These are phyloP conservation scores for Whalleya microplaca DNA, from an alignment of 2,329 filamentous ascomycete genomes.

Conservation along the genomic window DNA sequence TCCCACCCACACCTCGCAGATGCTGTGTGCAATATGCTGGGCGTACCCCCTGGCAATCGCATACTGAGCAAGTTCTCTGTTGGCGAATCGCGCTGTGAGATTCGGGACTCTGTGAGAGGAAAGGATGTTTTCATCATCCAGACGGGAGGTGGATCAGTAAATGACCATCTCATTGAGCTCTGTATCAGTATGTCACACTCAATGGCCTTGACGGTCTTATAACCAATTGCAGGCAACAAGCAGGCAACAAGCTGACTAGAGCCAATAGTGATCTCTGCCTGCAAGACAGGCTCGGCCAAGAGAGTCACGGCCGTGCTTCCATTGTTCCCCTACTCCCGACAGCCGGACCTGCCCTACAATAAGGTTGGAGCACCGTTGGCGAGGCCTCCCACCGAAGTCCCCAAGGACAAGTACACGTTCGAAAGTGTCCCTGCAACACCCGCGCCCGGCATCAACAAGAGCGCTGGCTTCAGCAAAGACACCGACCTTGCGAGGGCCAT, in stretches of 20 bases:
- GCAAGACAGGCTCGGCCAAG: constrained; percentile 90
- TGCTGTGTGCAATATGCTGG: constrained; percentile 84
- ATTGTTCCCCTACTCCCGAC: constrained; percentile 94
- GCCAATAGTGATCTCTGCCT: constrained; percentile 78
- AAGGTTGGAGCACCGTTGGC: constrained; percentile 88
- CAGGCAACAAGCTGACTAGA: constrained; percentile 22
- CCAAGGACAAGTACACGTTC: constrained; percentile 75
- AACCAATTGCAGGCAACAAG: neutral
- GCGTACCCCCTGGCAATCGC: constrained; percentile 82
- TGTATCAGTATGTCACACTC: constrained; percentile 66
- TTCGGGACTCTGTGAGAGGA: constrained; percentile 92
- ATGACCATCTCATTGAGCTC: constrained; percentile 94
- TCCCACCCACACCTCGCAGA: constrained; percentile 89
- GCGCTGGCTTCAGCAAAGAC: constrained; percentile 67
- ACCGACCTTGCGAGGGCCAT: constrained; percentile 76
- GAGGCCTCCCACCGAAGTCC: constrained; percentile 59
- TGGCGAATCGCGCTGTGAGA: constrained; percentile 93
- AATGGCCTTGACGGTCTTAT: neutral
- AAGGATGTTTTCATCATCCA: constrained; percentile 99
- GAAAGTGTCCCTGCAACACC: constrained; percentile 91
- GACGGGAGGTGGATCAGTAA: constrained; percentile 88
- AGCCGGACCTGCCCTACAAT: constrained; percentile 96
- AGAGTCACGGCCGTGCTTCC: constrained; percentile 93
- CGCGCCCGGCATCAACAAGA: constrained; percentile 70
- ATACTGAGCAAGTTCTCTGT: constrained; percentile 91